These are phyloP conservation scores for Pisolithus albus DNA, from an alignment of 768 basidiomycete genomes.

Conservation along the genomic window DNA sequence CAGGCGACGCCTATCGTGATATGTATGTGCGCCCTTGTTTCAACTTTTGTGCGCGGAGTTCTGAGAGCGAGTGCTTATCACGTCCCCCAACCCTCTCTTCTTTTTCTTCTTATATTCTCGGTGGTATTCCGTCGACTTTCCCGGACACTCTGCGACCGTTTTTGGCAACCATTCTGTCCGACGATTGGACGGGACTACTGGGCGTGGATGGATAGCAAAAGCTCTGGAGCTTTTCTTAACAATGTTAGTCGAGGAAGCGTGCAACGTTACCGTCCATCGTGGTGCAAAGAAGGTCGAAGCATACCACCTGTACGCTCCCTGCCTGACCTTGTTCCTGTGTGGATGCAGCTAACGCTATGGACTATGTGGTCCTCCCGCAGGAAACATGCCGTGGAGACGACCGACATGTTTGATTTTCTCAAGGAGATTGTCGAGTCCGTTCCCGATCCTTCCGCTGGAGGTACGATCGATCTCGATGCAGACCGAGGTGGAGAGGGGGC, in stretches of 20 bases:
- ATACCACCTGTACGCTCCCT: slow-evolving; percentile 76
- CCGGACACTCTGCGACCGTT: not conserved
- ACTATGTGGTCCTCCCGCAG: slow-evolving; percentile 32
- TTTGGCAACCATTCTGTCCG: not conserved
- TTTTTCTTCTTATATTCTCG: too few relatives aligned
- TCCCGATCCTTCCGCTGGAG: slow-evolving; percentile 82
- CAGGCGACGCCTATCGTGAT: slow-evolving; percentile 95
- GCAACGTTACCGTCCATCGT: slow-evolving; percentile 69
- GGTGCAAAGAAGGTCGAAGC: slow-evolving; percentile 87
- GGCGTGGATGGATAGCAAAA: slow-evolving; percentile 59
- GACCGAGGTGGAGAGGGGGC: slow-evolving; percentile 42
- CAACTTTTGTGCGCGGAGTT: not conserved
- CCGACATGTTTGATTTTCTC: slow-evolving; percentile 88
- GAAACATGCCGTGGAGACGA: slow-evolving; percentile 86
- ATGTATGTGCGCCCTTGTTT: slow-evolving; percentile 49
- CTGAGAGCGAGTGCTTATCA: not conserved
- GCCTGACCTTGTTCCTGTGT: not conserved
- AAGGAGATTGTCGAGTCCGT: slow-evolving; percentile 84
- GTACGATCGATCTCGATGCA: slow-evolving; percentile 64
- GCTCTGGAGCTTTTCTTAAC: slow-evolving; percentile 89
- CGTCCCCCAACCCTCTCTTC: too few relatives aligned
- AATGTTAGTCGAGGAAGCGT: slow-evolving; percentile 74
- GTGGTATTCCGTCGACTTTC: too few relatives aligned
- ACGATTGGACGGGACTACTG: not conserved
- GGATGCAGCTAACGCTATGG: slow-evolving; percentile 1